These are phyloP conservation scores for Cornus controversa DNA, from an alignment of 148 eudicot genomes.

Conservation along the genomic window DNA sequence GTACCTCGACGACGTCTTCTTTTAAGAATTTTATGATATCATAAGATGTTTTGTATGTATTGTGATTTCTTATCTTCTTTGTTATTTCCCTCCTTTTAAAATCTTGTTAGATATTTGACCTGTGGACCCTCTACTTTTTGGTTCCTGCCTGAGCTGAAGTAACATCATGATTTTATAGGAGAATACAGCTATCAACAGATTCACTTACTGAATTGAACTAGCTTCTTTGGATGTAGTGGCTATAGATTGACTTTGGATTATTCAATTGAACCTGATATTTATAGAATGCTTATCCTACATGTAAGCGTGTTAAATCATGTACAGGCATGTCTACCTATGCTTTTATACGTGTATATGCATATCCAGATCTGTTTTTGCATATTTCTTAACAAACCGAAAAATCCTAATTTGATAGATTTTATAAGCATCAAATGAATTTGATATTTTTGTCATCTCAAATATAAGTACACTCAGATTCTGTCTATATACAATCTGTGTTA, in stretches of 20 bases:
- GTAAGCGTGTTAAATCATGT: too few relatives aligned
- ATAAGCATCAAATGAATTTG: not conserved
- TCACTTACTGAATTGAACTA: not conserved
- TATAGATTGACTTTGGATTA: not conserved
- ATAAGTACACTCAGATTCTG: not conserved
- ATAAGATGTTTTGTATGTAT: not conserved
- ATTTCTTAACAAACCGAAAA: too few relatives aligned
- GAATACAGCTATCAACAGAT: not conserved
- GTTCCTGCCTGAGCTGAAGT: not conserved
- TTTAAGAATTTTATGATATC: slow-evolving; percentile 5
- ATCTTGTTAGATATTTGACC: not conserved
- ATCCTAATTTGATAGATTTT: not conserved
- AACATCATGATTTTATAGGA: not conserved
- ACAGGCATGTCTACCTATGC: not conserved
- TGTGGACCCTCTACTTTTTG: not conserved
- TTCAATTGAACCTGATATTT: not conserved
- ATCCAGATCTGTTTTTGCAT: not conserved
- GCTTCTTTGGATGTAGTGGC: not conserved
- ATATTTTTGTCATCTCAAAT: too few relatives aligned
- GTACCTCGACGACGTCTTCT: slow-evolving; percentile 30
- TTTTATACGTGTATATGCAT: not conserved
- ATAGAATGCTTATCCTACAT: not conserved
- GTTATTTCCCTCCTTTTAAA: not conserved
- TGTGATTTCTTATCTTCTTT: not conserved
- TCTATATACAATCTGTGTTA: not conserved